Conservation (phyloP, 176 grass and related monocot species). For the Rhynchospora breviuscula region DNA sequence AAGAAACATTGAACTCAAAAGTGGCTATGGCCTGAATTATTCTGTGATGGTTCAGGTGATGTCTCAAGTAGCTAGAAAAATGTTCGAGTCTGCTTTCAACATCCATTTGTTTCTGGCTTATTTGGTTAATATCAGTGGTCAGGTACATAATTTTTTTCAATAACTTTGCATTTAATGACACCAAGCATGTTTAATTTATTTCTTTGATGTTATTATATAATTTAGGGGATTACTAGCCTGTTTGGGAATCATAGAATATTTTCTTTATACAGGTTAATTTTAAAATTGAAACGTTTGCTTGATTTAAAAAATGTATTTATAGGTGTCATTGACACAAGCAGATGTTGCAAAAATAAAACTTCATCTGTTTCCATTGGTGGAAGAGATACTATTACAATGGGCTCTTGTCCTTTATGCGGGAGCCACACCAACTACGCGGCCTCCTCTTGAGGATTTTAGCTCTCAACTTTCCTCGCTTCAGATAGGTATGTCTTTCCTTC, state of each 20-base stretch:
- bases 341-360: conserved; percentile 72
- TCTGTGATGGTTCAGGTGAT: conserved; percentile 62
- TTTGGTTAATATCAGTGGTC: conserved; percentile 70
- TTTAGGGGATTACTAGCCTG: neutral
- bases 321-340: conserved; percentile 67
- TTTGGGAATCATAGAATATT: conserved; percentile 15
- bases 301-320: conserved; percentile 33
- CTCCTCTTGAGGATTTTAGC: conserved; percentile 73
- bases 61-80: conserved; percentile 74
- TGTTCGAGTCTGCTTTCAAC: conserved; percentile 91
- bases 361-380: conserved; percentile 60
- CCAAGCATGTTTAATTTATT: neutral
- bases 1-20: conserved; percentile 39
- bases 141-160: conserved; percentile 46
- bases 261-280: conserved; percentile 9
- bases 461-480: conserved; percentile 85
- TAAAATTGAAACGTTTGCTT: neutral
- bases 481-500: conserved; percentile 52
- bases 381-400: conserved; percentile 74
- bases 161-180: conserved; percentile 10
- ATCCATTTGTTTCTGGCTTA: conserved; percentile 75
- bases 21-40: conserved; percentile 55
- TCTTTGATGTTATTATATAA: neutral
- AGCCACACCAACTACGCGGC: conserved; percentile 56
- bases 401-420: conserved; percentile 75